phyloP scores from a whole-genome alignment of 352 stramenopile species.

The Phytophthora sojae region DNA sequence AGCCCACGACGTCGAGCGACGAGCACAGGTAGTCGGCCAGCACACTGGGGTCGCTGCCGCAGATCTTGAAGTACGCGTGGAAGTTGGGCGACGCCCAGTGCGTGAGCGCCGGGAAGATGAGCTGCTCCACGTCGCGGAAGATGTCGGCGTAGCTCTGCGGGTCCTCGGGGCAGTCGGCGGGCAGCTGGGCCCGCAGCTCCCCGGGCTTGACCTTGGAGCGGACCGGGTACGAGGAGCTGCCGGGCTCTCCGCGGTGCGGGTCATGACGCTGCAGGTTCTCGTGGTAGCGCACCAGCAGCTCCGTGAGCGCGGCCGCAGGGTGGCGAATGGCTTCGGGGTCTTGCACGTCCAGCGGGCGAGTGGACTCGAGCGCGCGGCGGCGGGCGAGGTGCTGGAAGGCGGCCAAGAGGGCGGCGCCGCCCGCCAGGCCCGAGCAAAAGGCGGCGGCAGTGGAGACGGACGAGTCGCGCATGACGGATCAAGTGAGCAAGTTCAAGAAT shows the following conservation, averaged over 20 bases:
- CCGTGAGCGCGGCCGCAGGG: conserved; percentile 51
- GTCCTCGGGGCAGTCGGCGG: conserved; percentile 51
- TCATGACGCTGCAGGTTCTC: conserved; percentile 55
- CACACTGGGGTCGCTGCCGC: conserved; percentile 55
- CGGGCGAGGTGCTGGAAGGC: conserved; percentile 44
- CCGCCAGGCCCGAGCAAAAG: conserved; percentile 50
- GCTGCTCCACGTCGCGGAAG: conserved; percentile 62
- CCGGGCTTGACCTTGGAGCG: conserved; percentile 54
- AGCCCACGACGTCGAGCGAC: conserved; percentile 65
- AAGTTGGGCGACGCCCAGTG: conserved; percentile 78
- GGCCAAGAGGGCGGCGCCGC: conserved; percentile 51
- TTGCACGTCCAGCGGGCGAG: conserved; percentile 44
- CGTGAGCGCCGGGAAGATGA: conserved; percentile 73
- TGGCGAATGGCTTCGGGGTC: conserved; percentile 55
- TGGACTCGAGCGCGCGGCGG: conserved; percentile 44
- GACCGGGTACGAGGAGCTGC: conserved; percentile 49
- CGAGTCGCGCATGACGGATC: conserved; percentile 14
- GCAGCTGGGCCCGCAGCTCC: conserved; percentile 49
- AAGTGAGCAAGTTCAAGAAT: conserved; percentile 14
- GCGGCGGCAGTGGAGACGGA: conserved; percentile 34
- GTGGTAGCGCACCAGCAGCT: conserved; percentile 73
- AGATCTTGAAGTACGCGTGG: conserved; percentile 73
- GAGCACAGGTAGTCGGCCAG: conserved; percentile 66
- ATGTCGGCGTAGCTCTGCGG: conserved; percentile 68
- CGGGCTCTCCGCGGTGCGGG: conserved; percentile 34